Evolutionary conservation across 345 rosid genomes (phyloP), one percentile per base, ranked within the genome.

Genomic region (Populus davidiana): DNA sequence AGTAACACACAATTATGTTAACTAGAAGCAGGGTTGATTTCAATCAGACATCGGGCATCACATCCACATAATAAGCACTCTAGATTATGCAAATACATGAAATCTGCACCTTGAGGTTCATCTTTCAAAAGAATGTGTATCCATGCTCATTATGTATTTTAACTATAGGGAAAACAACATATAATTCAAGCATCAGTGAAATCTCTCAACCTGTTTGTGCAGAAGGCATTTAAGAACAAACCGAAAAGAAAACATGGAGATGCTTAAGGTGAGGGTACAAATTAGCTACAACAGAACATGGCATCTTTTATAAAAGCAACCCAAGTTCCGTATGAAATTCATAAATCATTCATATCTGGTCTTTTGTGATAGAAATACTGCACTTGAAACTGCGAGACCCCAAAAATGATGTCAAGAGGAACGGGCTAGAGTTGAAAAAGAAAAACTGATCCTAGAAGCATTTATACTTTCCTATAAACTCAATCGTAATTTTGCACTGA

Each of bases 171-270:
- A 33, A 33, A 33, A 33, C 36, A 33, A 4, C 36, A 33, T 33
- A 33, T 33, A 33, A 33, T 33, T 33, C 35, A 4, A 33, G 35
- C 35, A 33, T 33, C 99, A 96, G 1, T 97, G 98, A 72, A 92
- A 96, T 90, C 99, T 96, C 87, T 96, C 99, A 35, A 96, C 99
- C 99, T 95, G 88, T 70, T 76, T 25, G 21, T 11, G 18, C 6
- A 11, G 52, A 27, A 2, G 27, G 25, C 23, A 70, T 47, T 14
- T 47, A 47, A 29, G 68, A 36, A 33, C 23, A 36, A 35, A 33
- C n/a, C 33, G 18, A 35, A 67, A 11, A 11, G 36, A 13, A 25
- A 62, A 62, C 64, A 59, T 1, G 29, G 43, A 39, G 43, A 39
- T 16, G 7, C 25, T 59, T 20, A 59, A 23, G 11, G 36, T 33